phyloP scores from a whole-genome alignment of 495 filamentous ascomycete species.

The Penicillium robsamsonii region DNA sequence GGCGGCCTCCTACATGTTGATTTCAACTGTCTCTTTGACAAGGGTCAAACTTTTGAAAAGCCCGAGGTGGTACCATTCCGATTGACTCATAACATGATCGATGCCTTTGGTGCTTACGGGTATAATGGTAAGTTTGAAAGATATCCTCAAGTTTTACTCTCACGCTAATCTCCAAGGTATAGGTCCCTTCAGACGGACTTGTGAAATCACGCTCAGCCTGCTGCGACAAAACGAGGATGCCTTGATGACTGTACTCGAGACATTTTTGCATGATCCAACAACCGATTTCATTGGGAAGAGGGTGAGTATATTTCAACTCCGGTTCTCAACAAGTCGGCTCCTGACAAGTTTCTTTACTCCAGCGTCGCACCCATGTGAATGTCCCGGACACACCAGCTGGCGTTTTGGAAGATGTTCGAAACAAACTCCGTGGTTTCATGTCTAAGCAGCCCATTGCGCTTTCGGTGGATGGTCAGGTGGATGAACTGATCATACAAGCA shows the following conservation, averaged over 20 bases:
- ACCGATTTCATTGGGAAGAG: conserved; percentile 86
- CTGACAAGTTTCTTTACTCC: conserved; percentile 21
- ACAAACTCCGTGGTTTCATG: conserved; percentile 81
- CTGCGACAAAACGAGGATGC: conserved; percentile 90
- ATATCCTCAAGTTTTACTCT: not conserved
- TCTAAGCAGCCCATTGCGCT: conserved; percentile 84
- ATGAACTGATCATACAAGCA: conserved; percentile 84
- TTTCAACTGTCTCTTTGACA: conserved; percentile 99
- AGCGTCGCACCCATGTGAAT: conserved; percentile 56
- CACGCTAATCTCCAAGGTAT: conserved; percentile 13
- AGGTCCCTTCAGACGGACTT: conserved; percentile 86
- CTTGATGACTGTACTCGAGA: conserved; percentile 93
- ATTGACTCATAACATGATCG: conserved; percentile 95
- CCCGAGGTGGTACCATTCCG: conserved; percentile 97
- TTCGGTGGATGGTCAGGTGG: conserved; percentile 92
- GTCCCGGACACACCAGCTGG: conserved; percentile 85
- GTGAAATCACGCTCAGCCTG: conserved; percentile 81
- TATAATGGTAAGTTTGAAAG: conserved; percentile 58
- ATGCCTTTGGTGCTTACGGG: conserved; percentile 90
- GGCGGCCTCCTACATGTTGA: conserved; percentile 96
- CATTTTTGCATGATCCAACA: conserved; percentile 94
- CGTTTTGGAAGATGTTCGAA: conserved; percentile 83
- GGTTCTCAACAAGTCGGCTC: not conserved
- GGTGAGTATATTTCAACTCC: conserved; percentile 27
- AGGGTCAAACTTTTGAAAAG: conserved; percentile 91